Evolutionary conservation across 2,329 filamentous ascomycete species (phyloP).

Genomic region (Paramyrothecium roridum): DNA sequence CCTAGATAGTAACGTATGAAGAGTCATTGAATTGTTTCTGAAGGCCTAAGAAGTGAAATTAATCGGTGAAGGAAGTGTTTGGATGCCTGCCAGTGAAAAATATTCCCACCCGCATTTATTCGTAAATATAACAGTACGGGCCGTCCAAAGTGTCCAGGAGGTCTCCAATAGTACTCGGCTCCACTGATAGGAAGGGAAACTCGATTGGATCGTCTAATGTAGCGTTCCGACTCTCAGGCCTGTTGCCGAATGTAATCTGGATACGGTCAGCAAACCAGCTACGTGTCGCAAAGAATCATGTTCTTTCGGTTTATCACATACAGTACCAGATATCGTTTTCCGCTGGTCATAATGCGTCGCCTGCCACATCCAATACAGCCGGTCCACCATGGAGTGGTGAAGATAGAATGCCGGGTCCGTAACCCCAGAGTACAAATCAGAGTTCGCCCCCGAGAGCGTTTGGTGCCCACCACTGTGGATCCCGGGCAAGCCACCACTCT

Average conservation of each 20-base stretch:
- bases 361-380: constrained; percentile 2
- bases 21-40: background rate
- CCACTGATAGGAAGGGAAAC: background rate
- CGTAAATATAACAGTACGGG: constrained; percentile 1
- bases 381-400: background rate
- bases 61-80: background rate
- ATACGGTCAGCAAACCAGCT: background rate
- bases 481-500: background rate
- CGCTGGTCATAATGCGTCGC: background rate
- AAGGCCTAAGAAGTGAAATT: background rate
- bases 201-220: constrained; percentile 1
- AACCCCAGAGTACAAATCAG: constrained; percentile 2
- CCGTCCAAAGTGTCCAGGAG: background rate
- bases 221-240: background rate
- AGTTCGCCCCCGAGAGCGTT: background rate
- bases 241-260: constrained; percentile 1
- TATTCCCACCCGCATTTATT: no score
- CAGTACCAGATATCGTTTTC: constrained; percentile 1
- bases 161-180: background rate
- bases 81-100: background rate
- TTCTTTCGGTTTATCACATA: background rate
- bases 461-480: constrained; percentile 1
- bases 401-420: constrained; percentile 1
- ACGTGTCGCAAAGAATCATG: background rate
- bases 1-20: background rate